Percentiles rank a stretch among this genome's conserved stretches.
Conservation (phyloP, 768 basidiomycete species). For the Tricholoma saponaceum region DNA sequence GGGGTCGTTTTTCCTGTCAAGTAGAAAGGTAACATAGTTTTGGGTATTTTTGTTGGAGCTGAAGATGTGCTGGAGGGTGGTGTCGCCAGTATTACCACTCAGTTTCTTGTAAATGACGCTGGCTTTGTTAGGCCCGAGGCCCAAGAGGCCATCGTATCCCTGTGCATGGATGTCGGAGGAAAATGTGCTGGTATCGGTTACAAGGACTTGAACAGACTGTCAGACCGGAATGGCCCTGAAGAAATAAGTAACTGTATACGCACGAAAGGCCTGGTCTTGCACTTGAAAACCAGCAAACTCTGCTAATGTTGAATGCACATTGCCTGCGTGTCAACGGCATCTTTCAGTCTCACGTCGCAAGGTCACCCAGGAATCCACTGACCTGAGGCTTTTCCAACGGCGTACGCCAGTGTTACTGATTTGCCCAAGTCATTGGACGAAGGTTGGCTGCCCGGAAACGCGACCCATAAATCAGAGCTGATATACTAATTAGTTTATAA, state of each 20-base stretch:
- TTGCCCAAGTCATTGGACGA: conserved; percentile 53
- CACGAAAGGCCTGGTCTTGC: conserved; percentile 64
- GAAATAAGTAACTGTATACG: conserved; percentile 18
- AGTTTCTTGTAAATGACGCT: conserved; percentile 60
- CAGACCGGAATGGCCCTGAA: conserved; percentile 1
- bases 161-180: conserved; percentile 54
- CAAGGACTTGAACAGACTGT: conserved; percentile 46
- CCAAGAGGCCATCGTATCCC: conserved; percentile 69
- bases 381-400: conserved; percentile 67
- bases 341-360: not conserved
- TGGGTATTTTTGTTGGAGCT: conserved; percentile 46
- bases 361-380: not conserved
- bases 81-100: conserved; percentile 46
- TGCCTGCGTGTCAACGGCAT: conserved; percentile 35
- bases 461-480: conserved; percentile 78
- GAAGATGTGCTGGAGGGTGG: conserved; percentile 63
- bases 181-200: conserved; percentile 59
- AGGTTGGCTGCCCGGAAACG: conserved; percentile 42
- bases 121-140: conserved; percentile 74
- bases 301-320: conserved; percentile 49
- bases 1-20: conserved; percentile 57
- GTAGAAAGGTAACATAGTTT: conserved; percentile 68
- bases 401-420: conserved; percentile 55
- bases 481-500: not conserved
- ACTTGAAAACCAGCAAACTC: conserved; percentile 56